phyloP scores from a whole-genome alignment of 441 rosid species.

The Pelargonium fulgidum region DNA sequence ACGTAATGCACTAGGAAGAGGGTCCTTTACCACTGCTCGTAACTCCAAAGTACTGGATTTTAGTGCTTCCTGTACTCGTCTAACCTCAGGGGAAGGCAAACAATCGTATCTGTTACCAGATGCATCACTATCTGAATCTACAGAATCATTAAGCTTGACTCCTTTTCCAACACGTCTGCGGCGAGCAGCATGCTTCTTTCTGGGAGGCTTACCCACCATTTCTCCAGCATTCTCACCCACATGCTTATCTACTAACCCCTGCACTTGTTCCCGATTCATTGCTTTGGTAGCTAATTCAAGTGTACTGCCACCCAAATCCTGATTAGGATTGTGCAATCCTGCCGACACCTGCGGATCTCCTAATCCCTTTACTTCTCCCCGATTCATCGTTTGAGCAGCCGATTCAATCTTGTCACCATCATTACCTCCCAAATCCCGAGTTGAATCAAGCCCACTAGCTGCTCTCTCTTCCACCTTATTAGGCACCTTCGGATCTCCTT shows the following conservation, averaged over 20 bases:
- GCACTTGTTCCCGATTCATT: background rate
- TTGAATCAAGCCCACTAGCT: background rate
- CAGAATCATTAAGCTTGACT: conserved; percentile 20
- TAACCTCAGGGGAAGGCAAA: no score
- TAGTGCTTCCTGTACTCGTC: no score
- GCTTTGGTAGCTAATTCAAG: background rate
- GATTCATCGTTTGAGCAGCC: background rate
- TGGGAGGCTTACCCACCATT: background rate
- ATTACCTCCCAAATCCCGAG: background rate
- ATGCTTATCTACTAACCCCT: background rate
- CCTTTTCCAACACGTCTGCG: conserved; percentile 18
- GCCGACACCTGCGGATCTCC: background rate
- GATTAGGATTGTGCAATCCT: background rate
- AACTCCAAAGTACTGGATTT: conserved; percentile 33
- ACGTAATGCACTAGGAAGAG: conserved; percentile 40
- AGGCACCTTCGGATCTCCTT: no score
- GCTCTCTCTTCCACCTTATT: background rate
- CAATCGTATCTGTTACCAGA: background rate
- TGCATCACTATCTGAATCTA: conserved; percentile 17
- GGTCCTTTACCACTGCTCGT: conserved; percentile 35
- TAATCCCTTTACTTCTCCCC: background rate
- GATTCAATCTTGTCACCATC: background rate
- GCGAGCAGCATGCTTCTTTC: conserved; percentile 16
- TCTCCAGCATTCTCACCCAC: background rate
- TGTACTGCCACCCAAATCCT: background rate